phyloP scores from a whole-genome alignment of 805 yeast genomes.

The Candida takata region DNA sequence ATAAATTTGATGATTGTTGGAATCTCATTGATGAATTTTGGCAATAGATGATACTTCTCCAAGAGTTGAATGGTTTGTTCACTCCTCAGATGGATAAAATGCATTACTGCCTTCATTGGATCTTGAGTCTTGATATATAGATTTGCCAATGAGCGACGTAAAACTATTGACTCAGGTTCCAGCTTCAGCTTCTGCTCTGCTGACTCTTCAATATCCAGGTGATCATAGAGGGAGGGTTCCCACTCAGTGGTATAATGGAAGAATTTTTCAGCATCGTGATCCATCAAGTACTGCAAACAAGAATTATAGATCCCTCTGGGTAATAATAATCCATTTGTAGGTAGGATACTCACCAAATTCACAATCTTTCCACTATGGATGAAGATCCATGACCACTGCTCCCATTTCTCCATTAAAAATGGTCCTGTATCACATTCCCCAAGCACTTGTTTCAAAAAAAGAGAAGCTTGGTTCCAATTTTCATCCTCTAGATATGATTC shows the following conservation, averaged over 20 bases:
- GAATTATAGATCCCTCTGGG: slow-evolving; percentile 37
- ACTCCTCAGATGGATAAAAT: slow-evolving; percentile 52
- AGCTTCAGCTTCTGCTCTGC: slow-evolving; percentile 37
- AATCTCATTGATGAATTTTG: slow-evolving; percentile 38
- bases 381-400: slow-evolving; percentile 49
- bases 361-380: slow-evolving; percentile 39
- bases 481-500: slow-evolving; percentile 34
- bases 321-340: slow-evolving; percentile 31
- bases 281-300: slow-evolving; percentile 28
- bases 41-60: slow-evolving; percentile 54
- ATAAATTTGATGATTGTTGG: slow-evolving; percentile 44
- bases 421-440: slow-evolving; percentile 16
- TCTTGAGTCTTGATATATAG: slow-evolving; percentile 53
- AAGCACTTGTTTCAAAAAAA: slow-evolving; percentile 38
- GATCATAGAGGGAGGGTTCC: slow-evolving; percentile 50
- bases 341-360: slow-evolving; percentile 48
- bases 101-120: slow-evolving; percentile 56
- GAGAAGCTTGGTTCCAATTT: slow-evolving; percentile 51
- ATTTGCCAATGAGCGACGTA: slow-evolving; percentile 41
- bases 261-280: slow-evolving; percentile 26
- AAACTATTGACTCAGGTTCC: slow-evolving; percentile 20
- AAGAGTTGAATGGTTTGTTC: slow-evolving; percentile 49
- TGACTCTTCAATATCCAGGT: slow-evolving; percentile 31
- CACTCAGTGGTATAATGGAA: slow-evolving; percentile 42
- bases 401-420: slow-evolving; percentile 48